Evolutionary conservation across 345 rosid species (phyloP).

Genomic region (Gossypium raimondii): DNA sequence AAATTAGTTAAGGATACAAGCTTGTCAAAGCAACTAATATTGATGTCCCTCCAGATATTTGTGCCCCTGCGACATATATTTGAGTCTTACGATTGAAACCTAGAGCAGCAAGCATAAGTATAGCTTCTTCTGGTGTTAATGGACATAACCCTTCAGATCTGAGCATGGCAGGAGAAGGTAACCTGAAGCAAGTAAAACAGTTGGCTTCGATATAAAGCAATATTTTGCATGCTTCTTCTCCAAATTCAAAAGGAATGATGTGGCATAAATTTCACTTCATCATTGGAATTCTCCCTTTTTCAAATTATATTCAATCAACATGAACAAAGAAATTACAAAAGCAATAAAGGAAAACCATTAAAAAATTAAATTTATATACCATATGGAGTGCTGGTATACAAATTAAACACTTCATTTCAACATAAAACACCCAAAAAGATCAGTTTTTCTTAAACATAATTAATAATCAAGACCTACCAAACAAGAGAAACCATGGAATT

Average conservation of each 20-base stretch:
- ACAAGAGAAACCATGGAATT: constrained; percentile 17
- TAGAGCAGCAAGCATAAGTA: constrained; percentile 88
- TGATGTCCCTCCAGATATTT: constrained; percentile 65
- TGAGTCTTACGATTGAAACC: constrained; percentile 79
- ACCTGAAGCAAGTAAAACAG: constrained; percentile 34
- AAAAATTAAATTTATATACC: constrained; percentile 24
- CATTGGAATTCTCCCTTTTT: too few species aligned
- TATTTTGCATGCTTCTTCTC: neutral
- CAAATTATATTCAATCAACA: neutral
- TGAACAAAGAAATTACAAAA: neutral
- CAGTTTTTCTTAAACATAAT: neutral
- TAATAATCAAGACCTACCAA: neutral
- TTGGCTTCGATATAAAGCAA: constrained; percentile 45
- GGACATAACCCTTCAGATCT: constrained; percentile 90
- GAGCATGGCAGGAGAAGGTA: constrained; percentile 66
- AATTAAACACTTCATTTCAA: neutral
- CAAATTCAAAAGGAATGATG: neutral
- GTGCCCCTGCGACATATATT: constrained; percentile 80
- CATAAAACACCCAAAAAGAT: neutral
- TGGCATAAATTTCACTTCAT: too few species aligned
- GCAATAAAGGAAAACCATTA: neutral
- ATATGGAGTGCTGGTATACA: constrained; percentile 24
- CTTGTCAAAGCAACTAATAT: constrained; percentile 67
- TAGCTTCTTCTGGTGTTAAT: constrained; percentile 85
- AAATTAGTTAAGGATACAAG: constrained; percentile 64